Conservation (phyloP, 805 yeast genomes). For the Torulaspora gathmanii region DNA sequence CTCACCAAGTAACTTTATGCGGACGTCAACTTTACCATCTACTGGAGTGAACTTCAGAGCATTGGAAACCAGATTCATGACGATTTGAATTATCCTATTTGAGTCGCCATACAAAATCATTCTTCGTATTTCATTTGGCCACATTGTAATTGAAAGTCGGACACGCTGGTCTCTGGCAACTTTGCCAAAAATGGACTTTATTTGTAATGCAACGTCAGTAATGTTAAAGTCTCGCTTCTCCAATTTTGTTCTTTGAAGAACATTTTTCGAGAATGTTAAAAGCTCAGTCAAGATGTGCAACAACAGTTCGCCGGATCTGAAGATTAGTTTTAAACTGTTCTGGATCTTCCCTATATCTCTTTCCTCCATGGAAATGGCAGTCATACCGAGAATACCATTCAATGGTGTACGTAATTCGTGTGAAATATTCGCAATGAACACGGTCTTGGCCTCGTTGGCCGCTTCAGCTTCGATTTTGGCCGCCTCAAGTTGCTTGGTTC, state of each 20-base stretch:
- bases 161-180: constrained; percentile 75
- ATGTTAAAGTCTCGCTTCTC: constrained; percentile 80
- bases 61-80: constrained; percentile 89
- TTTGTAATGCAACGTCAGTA: constrained; percentile 76
- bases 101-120: constrained; percentile 81
- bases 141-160: constrained; percentile 53
- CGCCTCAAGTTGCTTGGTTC: constrained; percentile 84
- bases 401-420: constrained; percentile 94
- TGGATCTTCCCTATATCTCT: constrained; percentile 61
- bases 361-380: constrained; percentile 90
- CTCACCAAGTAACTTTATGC: constrained; percentile 61
- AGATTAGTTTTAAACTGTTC: constrained; percentile 73
- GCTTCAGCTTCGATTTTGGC: constrained; percentile 87
- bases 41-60: constrained; percentile 89
- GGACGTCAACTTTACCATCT: constrained; percentile 71
- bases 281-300: constrained; percentile 86
- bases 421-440: constrained; percentile 85
- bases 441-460: constrained; percentile 95
- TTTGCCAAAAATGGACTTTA: constrained; percentile 78
- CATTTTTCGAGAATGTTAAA: constrained; percentile 84
- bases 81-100: constrained; percentile 82
- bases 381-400: constrained; percentile 94
- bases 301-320: constrained; percentile 85
- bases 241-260: constrained; percentile 72
- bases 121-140: constrained; percentile 55